Evolutionary conservation across 1,139 yeast species (phyloP).

Genomic region (Arxiozyma slooffiae): DNA sequence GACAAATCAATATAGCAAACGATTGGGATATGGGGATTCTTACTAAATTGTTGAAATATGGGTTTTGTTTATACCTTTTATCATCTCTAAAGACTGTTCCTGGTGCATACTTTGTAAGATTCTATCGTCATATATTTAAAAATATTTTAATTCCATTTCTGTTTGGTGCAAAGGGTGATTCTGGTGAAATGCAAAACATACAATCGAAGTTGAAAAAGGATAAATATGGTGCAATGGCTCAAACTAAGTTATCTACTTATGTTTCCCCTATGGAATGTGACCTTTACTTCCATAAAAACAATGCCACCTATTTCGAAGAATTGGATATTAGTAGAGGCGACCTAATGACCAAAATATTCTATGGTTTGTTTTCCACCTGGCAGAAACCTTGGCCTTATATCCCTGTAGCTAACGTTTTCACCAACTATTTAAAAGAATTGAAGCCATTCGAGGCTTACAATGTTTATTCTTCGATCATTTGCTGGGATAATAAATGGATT

Average conservation of each 20-base stretch:
- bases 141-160: constrained; percentile 35
- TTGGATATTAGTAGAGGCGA: constrained; percentile 71
- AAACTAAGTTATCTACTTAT: constrained; percentile 41
- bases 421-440: constrained; percentile 64
- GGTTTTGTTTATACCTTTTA: constrained; percentile 14
- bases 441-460: constrained; percentile 51
- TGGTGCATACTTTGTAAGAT: constrained; percentile 53
- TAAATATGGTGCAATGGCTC: constrained; percentile 34
- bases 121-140: constrained; percentile 40
- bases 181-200: neutral
- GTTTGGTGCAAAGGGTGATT: constrained; percentile 10
- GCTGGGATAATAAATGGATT: constrained; percentile 88
- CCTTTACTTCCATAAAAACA: constrained; percentile 76
- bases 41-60: constrained; percentile 6
- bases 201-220: constrained; percentile 13
- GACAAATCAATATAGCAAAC: neutral
- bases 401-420: constrained; percentile 68
- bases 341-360: constrained; percentile 47
- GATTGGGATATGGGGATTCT: neutral
- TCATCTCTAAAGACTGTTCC: constrained; percentile 55
- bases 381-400: constrained; percentile 46
- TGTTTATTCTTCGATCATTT: constrained; percentile 51
- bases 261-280: constrained; percentile 78
- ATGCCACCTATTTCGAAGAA: constrained; percentile 78
- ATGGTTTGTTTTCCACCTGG: constrained; percentile 37